A percentile compares a stretch with the other conserved stretches of the same genome.
Evolutionary conservation across 805 yeast species (phyloP).

Genomic region (Suhomyces prunicola): DNA sequence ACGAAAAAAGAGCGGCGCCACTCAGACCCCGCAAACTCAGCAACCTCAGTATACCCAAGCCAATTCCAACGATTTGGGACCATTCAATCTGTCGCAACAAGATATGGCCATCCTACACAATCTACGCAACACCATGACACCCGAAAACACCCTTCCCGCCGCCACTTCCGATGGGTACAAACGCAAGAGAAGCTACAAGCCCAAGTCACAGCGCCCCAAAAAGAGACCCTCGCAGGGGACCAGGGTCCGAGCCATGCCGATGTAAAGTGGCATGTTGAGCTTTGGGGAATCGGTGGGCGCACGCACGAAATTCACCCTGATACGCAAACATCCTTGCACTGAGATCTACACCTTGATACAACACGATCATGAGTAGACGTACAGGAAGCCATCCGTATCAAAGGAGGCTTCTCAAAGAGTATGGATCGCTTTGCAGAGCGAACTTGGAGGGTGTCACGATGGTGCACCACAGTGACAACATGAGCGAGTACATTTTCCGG

Average conservation of each 20-base stretch:
- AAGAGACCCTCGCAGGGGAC: background rate
- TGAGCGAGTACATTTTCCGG: conserved; percentile 21
- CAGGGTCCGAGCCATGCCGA: conserved; percentile 4
- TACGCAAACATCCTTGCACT: background rate
- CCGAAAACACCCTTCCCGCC: background rate
- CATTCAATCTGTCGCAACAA: conserved; percentile 5
- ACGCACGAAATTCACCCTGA: background rate
- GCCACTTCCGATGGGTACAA: background rate
- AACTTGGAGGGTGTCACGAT: conserved; percentile 24
- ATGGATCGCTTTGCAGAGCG: conserved; percentile 11
- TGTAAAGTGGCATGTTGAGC: background rate
- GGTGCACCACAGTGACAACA: conserved; percentile 14
- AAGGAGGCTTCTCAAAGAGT: conserved; percentile 29
- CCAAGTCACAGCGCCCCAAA: conserved; percentile 3
- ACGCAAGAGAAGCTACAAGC: background rate
- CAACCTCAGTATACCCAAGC: background rate
- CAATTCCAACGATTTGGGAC: background rate
- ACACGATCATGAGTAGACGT: background rate
- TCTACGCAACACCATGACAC: conserved; percentile 6
- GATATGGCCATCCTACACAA: conserved; percentile 8
- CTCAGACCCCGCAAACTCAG: background rate
- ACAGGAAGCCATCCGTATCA: conserved; percentile 23
- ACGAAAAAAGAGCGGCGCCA: conserved; percentile 18
- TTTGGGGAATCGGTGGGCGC: background rate
- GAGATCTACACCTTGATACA: background rate